Conservation (phyloP, 1,284 basidiomycete genomes). For the Ganoderma resinaceum region DNA sequence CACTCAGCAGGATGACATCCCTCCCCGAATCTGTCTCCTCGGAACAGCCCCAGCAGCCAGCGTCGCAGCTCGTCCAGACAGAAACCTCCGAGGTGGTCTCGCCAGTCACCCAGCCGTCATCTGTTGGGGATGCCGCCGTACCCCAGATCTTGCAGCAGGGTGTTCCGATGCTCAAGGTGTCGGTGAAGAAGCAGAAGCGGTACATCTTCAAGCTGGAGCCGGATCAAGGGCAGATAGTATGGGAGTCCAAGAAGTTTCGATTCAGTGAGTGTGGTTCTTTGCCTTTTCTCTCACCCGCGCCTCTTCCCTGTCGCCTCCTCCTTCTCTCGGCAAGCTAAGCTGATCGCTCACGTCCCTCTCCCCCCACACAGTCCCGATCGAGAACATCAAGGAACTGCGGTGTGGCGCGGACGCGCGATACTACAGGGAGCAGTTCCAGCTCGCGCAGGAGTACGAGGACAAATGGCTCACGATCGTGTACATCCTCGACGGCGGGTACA, state of each 20-base stretch:
- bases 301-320: slow-evolving; percentile 45
- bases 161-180: slow-evolving; percentile 87
- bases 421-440: slow-evolving; percentile 81
- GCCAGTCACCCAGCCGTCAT: slow-evolving; percentile 32
- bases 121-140: slow-evolving; percentile 49
- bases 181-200: slow-evolving; percentile 82
- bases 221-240: slow-evolving; percentile 83
- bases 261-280: slow-evolving; percentile 62
- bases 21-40: slow-evolving; percentile 17
- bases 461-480: slow-evolving; percentile 85
- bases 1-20: slow-evolving; percentile 22
- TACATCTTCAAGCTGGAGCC: slow-evolving; percentile 80
- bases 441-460: slow-evolving; percentile 64
- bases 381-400: slow-evolving; percentile 92
- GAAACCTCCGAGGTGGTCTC: slow-evolving; percentile 5
- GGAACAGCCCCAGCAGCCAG: not conserved
- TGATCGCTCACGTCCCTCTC: slow-evolving; percentile 2
- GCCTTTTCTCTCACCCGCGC: slow-evolving; percentile 8
- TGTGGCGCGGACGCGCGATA: slow-evolving; percentile 79
- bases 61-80: not conserved
- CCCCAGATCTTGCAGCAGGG: slow-evolving; percentile 65
- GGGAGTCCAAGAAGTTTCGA: slow-evolving; percentile 82
- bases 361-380: slow-evolving; percentile 75
- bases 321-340: slow-evolving; percentile 58
- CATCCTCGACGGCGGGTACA: slow-evolving; percentile 82